Conservation (phyloP, 108 stramenopile species). For the Skeletonema costatum region DNA sequence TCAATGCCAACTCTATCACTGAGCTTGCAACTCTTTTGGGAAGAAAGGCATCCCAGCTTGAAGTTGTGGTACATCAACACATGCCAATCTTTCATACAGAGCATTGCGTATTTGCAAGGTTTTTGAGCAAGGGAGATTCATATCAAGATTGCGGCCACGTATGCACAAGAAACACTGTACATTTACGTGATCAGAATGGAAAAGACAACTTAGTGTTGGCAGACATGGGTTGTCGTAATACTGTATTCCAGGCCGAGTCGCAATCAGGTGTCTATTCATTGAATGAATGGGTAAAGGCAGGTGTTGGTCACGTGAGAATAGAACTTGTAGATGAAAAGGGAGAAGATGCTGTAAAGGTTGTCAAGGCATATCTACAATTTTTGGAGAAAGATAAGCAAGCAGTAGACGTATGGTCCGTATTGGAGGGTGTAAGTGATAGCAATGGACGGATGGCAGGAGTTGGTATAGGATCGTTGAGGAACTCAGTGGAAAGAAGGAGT, state of each 20-base stretch:
- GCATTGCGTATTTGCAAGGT: slow-evolving; percentile 81
- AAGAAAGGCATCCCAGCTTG: slow-evolving; percentile 44
- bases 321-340: slow-evolving; percentile 77
- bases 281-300: slow-evolving; percentile 58
- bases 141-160: slow-evolving; percentile 83
- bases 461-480: slow-evolving; percentile 50
- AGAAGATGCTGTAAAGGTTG: slow-evolving; percentile 50
- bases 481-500: slow-evolving; percentile 53
- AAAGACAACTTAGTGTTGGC: slow-evolving; percentile 79
- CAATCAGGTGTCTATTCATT: slow-evolving; percentile 65
- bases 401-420: slow-evolving; percentile 41
- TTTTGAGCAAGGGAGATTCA: slow-evolving; percentile 69
- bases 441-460: slow-evolving; percentile 65
- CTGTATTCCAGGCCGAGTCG: slow-evolving; percentile 71
- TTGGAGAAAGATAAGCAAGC: slow-evolving; percentile 38
- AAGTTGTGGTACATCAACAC: slow-evolving; percentile 72
- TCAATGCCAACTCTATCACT: slow-evolving; percentile 61
- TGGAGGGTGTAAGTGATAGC: slow-evolving; percentile 54
- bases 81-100: slow-evolving; percentile 83
- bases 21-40: slow-evolving; percentile 51
- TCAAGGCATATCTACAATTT: slow-evolving; percentile 48
- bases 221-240: slow-evolving; percentile 86
- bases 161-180: slow-evolving; percentile 73
- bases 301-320: slow-evolving; percentile 57
- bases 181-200: slow-evolving; percentile 72